These are phyloP conservation scores for Amoebophrya sp. DNA, from an alignment of 169 alveolate species.

Conservation along the genomic window DNA sequence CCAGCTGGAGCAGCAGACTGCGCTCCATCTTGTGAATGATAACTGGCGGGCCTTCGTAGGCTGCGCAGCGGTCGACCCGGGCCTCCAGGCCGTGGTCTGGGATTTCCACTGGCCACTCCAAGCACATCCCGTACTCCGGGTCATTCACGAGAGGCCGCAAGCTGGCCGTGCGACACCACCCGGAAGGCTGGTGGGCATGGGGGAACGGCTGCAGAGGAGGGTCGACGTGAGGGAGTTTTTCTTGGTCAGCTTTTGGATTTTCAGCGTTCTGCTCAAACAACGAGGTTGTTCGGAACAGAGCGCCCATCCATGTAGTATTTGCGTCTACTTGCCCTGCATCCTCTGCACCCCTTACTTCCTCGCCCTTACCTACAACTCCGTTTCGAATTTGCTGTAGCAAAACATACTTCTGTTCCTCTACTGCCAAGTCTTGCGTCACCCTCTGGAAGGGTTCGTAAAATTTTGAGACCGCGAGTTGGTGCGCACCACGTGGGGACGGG, in stretches of 20 bases:
- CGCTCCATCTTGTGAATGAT: neutral
- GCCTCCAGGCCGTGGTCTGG: neutral
- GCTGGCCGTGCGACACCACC: neutral
- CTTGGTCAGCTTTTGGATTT: neutral
- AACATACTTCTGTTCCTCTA: neutral
- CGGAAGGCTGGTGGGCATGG: neutral
- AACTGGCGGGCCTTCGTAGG: neutral
- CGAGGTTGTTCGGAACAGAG: neutral
- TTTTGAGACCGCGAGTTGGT: neutral
- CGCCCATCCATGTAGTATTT: neutral
- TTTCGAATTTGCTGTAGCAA: neutral
- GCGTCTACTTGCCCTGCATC: neutral
- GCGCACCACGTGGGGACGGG: neutral
- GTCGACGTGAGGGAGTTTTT: neutral
- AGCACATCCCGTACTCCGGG: neutral
- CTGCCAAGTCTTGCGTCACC: neutral
- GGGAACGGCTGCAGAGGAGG: neutral
- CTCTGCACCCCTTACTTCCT: neutral
- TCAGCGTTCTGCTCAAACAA: neutral
- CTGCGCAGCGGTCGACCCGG: neutral
- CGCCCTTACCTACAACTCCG: neutral
- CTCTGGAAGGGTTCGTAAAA: neutral
- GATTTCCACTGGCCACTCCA: neutral
- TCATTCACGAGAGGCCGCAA: neutral
- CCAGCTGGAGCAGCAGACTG: neutral